These are phyloP conservation scores for Fusarium sterilihyphosum DNA, from an alignment of 2,329 filamentous ascomycete genomes.

Conservation along the genomic window DNA sequence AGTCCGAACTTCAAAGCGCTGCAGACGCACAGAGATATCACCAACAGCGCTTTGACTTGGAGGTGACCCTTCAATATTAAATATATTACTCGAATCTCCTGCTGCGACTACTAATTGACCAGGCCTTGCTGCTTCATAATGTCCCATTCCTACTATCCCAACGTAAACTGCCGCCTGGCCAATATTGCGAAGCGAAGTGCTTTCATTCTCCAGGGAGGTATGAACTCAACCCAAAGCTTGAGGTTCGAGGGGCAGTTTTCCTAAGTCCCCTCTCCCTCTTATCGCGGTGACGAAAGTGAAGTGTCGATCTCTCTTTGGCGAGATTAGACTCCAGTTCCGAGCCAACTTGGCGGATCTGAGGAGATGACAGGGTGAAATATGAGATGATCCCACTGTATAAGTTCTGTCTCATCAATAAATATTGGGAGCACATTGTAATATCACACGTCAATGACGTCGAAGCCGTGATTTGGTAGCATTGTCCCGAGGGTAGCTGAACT, in stretches of 20 bases:
- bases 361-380: not conserved
- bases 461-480: not conserved
- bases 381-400: not conserved
- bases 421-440: slow-evolving; percentile 15
- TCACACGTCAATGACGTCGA: slow-evolving; percentile 17
- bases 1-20: not conserved
- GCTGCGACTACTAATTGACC: not conserved
- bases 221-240: not conserved
- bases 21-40: not conserved
- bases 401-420: not conserved
- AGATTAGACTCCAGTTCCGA: slow-evolving; percentile 16
- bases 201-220: not conserved
- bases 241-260: not conserved
- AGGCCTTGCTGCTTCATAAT: not conserved
- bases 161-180: not conserved
- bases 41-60: not conserved
- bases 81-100: not conserved
- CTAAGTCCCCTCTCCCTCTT: slow-evolving; percentile 1
- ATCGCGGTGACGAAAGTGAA: slow-evolving; percentile 12
- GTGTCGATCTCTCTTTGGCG: slow-evolving; percentile 12
- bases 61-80: not conserved
- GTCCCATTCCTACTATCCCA: not conserved
- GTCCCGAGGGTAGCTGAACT: not conserved
- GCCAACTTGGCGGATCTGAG: slow-evolving; percentile 1
- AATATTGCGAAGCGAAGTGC: not conserved